Conservation (phyloP, 257 asterid species). For the Catharanthus roseus region DNA sequence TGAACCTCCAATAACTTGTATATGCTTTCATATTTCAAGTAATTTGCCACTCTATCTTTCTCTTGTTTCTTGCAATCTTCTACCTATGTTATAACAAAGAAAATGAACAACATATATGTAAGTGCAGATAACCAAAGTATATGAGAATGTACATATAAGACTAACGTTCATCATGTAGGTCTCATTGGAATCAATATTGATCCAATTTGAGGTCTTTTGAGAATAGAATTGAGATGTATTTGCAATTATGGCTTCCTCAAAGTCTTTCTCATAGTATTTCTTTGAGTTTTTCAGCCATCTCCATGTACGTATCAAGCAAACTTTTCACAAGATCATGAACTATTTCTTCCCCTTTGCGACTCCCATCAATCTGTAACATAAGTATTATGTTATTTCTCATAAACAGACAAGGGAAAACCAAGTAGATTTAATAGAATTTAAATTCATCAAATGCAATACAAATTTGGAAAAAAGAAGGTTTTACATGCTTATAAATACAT, state of each 20-base stretch:
- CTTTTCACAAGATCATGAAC: conserved; percentile 26
- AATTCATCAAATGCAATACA: no score
- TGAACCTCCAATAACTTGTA: conserved; percentile 32
- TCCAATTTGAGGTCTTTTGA: conserved; percentile 27
- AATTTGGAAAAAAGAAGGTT: no score
- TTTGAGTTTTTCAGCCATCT: conserved; percentile 23
- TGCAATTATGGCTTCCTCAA: conserved; percentile 34
- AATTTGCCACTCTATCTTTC: conserved; percentile 24
- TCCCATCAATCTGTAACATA: conserved; percentile 34
- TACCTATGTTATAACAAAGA: conserved; percentile 21
- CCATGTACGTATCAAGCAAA: conserved; percentile 31
- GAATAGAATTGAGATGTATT: conserved; percentile 36
- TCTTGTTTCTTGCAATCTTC: conserved; percentile 32
- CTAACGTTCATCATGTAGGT: conserved; percentile 35
- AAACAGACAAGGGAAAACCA: no score
- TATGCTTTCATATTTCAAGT: conserved; percentile 20
- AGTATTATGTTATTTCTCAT: neutral
- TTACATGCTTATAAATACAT: no score
- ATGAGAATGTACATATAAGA: neutral
- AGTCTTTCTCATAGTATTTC: conserved; percentile 26
- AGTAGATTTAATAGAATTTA: no score
- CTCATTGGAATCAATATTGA: conserved; percentile 16
- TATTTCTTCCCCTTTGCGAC: conserved; percentile 31
- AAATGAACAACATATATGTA: neutral
- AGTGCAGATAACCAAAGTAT: no score